These are phyloP conservation scores for Botrytis squamosa DNA, from an alignment of 2,329 filamentous ascomycete genomes.

Conservation along the genomic window DNA sequence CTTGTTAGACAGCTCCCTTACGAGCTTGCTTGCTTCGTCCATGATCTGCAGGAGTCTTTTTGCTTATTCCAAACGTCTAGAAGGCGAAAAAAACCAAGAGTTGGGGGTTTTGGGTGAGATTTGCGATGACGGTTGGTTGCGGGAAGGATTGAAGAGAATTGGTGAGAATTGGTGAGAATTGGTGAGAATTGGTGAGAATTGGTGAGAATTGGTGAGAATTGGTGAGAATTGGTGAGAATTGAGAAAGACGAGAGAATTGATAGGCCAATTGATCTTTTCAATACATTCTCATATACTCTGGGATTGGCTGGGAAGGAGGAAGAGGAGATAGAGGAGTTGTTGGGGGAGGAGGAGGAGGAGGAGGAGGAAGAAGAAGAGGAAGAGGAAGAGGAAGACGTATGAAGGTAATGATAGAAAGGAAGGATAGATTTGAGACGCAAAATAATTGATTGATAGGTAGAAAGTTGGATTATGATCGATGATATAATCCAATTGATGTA, in stretches of 20 bases:
- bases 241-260: background rate
- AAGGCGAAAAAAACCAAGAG: background rate
- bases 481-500: background rate
- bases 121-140: background rate
- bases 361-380: too few relatives aligned
- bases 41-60: constrained; percentile 36
- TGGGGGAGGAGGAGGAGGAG: too few relatives aligned
- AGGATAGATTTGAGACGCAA: background rate
- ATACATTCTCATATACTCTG: background rate
- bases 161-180: background rate
- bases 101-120: background rate
- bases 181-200: background rate
- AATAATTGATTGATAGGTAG: background rate
- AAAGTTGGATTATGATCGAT: background rate
- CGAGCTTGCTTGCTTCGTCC: constrained; percentile 51
- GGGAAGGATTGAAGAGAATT: background rate
- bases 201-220: background rate
- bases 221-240: background rate
- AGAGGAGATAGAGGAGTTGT: too few relatives aligned
- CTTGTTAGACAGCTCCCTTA: constrained; percentile 35
- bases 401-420: background rate
- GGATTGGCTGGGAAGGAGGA: background rate
- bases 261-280: background rate
- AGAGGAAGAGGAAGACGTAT: background rate
- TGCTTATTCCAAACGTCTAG: background rate